Evolutionary conservation across 192 early-diverging fungal genomes (phyloP).

Genomic region (Backusella sp.): DNA sequence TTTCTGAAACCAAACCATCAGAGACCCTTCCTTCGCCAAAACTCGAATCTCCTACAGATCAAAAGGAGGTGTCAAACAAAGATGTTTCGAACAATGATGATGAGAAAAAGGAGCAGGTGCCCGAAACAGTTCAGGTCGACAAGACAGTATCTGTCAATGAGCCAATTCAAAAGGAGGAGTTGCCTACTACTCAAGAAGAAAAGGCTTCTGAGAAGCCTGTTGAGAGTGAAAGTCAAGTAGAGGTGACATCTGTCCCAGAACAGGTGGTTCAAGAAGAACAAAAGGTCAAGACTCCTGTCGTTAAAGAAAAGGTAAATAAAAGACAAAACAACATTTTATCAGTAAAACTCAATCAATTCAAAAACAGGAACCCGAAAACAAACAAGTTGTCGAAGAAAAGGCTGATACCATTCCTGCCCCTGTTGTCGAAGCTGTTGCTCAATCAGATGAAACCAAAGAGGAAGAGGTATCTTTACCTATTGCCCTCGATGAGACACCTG

Average conservation of each 20-base stretch:
- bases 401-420: neutral
- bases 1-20: neutral
- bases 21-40: slow-evolving; percentile 1
- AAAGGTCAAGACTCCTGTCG: neutral
- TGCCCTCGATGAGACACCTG: neutral
- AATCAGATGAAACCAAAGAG: neutral
- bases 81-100: neutral
- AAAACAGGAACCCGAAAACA: neutral
- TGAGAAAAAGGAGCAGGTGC: neutral
- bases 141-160: neutral
- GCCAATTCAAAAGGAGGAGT: neutral
- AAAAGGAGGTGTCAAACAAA: neutral
- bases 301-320: neutral
- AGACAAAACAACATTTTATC: neutral
- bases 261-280: neutral
- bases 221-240: neutral
- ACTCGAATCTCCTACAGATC: slow-evolving; percentile 7
- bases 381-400: neutral
- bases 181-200: neutral
- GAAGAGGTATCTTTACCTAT: neutral
- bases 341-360: neutral
- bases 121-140: neutral
- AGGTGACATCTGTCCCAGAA: neutral
- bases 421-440: neutral
- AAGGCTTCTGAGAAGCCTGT: neutral